Percentiles rank a stretch among this genome's conserved stretches.
These are phyloP conservation scores for Penicillium sp. DNA, from an alignment of 2,329 filamentous ascomycete genomes.

Conservation along the genomic window DNA sequence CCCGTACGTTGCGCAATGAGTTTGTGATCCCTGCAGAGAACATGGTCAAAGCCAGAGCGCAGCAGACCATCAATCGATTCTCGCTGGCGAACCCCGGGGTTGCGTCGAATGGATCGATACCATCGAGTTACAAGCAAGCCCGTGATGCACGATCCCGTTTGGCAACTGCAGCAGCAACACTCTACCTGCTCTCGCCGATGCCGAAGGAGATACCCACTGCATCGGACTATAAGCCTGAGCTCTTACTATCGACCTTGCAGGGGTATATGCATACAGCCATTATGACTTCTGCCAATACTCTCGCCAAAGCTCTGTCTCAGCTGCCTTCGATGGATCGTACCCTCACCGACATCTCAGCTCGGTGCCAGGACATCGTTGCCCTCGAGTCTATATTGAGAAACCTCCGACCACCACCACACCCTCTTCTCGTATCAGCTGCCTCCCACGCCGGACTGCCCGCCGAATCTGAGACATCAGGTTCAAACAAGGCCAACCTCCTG, in stretches of 20 bases:
- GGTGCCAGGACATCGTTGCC: slow-evolving; percentile 89
- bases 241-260: slow-evolving; percentile 74
- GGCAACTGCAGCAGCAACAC: slow-evolving; percentile 68
- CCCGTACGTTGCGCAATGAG: slow-evolving; percentile 67
- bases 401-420: slow-evolving; percentile 66
- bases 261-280: slow-evolving; percentile 77
- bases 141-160: slow-evolving; percentile 74
- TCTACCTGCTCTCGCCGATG: slow-evolving; percentile 78
- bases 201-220: slow-evolving; percentile 48
- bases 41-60: slow-evolving; percentile 67
- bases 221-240: slow-evolving; percentile 59
- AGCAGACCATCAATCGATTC: slow-evolving; percentile 80
- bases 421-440: slow-evolving; percentile 50
- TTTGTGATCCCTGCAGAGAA: slow-evolving; percentile 71
- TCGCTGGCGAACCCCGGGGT: slow-evolving; percentile 58
- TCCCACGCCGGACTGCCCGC: slow-evolving; percentile 33
- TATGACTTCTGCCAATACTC: slow-evolving; percentile 70
- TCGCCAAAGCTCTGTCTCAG: slow-evolving; percentile 73
- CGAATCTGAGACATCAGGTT: slow-evolving; percentile 11
- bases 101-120: slow-evolving; percentile 31
- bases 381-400: slow-evolving; percentile 72
- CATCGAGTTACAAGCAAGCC: slow-evolving; percentile 55
- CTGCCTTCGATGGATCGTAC: slow-evolving; percentile 79
- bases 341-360: slow-evolving; percentile 73
- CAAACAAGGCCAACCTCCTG: slow-evolving; percentile 56